A percentile compares a stretch with the other conserved stretches of the same genome.
phyloP scores from a whole-genome alignment of 345 rosid genomes.

The Lepidium didymum region DNA sequence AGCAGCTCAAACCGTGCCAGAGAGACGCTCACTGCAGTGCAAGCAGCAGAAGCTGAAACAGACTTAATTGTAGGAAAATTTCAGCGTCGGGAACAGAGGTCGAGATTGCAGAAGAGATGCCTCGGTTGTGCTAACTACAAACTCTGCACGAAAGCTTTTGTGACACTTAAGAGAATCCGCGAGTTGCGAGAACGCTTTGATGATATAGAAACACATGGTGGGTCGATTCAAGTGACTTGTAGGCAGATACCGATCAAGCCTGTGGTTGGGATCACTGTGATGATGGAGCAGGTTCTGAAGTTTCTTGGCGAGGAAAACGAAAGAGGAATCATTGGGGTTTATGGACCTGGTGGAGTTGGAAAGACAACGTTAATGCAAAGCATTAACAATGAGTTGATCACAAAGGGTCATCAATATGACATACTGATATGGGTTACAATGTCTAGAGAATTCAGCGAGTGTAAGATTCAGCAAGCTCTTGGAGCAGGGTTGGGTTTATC shows the following conservation, averaged over 20 bases:
- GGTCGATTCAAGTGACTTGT: background rate
- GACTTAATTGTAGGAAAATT: background rate
- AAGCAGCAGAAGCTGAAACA: background rate
- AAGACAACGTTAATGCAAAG: slow-evolving; percentile 28
- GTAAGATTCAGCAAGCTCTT: slow-evolving; percentile 30
- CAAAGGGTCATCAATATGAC: slow-evolving; percentile 23
- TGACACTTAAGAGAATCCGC: background rate
- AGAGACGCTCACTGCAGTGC: slow-evolving; percentile 8
- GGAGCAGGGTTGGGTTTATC: slow-evolving; percentile 31
- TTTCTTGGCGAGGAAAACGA: slow-evolving; percentile 17
- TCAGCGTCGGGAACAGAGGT: slow-evolving; percentile 9
- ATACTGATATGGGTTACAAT: slow-evolving; percentile 36
- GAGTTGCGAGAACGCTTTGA: slow-evolving; percentile 13
- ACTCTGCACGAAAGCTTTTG: slow-evolving; percentile 6
- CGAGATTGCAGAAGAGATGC: background rate
- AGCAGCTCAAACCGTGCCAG: slow-evolving; percentile 9
- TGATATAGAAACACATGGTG: slow-evolving; percentile 1
- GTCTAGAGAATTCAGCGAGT: slow-evolving; percentile 29
- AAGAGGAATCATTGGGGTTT: slow-evolving; percentile 21
- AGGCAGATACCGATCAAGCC: slow-evolving; percentile 19
- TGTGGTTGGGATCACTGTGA: background rate
- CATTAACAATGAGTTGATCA: slow-evolving; percentile 27
- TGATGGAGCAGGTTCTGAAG: slow-evolving; percentile 8
- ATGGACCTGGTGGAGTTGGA: slow-evolving; percentile 30
- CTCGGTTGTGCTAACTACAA: slow-evolving; percentile 9